These are phyloP conservation scores for Phialemonium atrogriseum DNA, from an alignment of 2,329 filamentous ascomycete genomes.

Conservation along the genomic window DNA sequence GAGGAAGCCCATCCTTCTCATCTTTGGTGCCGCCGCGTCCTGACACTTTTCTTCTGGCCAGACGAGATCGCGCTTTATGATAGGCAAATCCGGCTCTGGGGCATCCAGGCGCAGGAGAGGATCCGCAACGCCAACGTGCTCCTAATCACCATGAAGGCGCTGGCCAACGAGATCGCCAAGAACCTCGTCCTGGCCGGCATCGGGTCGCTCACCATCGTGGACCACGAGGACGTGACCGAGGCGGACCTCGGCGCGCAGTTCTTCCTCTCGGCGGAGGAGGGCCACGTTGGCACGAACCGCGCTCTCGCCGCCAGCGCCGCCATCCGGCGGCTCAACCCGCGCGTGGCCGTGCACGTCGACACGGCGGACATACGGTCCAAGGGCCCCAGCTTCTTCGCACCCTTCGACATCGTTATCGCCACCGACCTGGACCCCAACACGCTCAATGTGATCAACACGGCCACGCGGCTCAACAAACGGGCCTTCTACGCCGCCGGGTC, in stretches of 20 bases:
- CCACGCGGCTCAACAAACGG: slow-evolving; percentile 66
- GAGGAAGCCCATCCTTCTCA: not conserved
- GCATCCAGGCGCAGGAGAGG: slow-evolving; percentile 87
- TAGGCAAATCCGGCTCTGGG: slow-evolving; percentile 94
- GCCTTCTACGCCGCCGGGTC: slow-evolving; percentile 85
- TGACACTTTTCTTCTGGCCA: slow-evolving; percentile 21
- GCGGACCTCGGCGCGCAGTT: slow-evolving; percentile 78
- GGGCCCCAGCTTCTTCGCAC: slow-evolving; percentile 63
- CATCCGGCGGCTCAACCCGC: slow-evolving; percentile 80
- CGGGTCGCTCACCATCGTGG: slow-evolving; percentile 79
- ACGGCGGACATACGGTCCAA: slow-evolving; percentile 59
- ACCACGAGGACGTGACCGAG: slow-evolving; percentile 66
- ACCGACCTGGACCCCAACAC: slow-evolving; percentile 75
- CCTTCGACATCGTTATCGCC: slow-evolving; percentile 80
- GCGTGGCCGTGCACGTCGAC: slow-evolving; percentile 70
- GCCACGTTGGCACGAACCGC: slow-evolving; percentile 71
- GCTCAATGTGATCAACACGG: slow-evolving; percentile 74
- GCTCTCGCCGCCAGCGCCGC: slow-evolving; percentile 72
- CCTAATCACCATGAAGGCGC: slow-evolving; percentile 76
- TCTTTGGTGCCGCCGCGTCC: not conserved
- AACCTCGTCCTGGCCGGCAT: slow-evolving; percentile 94
- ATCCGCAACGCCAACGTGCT: slow-evolving; percentile 86
- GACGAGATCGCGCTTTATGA: slow-evolving; percentile 98
- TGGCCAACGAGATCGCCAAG: slow-evolving; percentile 93
- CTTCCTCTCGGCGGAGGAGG: slow-evolving; percentile 60